Conservation (phyloP, 1,284 basidiomycete species). For the Trichosporon ovoides region DNA sequence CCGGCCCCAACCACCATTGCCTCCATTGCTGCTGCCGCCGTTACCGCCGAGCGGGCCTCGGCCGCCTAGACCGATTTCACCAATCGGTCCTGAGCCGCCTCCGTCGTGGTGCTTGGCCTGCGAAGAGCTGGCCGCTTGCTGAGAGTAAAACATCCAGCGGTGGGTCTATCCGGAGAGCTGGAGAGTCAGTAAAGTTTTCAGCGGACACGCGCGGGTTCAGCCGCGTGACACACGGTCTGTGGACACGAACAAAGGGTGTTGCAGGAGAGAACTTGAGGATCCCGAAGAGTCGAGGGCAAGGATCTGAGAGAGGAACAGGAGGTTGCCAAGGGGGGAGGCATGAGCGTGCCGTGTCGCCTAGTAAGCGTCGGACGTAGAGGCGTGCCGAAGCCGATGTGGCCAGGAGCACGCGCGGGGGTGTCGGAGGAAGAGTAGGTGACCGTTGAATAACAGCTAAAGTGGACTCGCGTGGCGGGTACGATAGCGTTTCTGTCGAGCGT, state of each 20-base stretch:
- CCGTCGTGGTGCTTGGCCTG: constrained; percentile 39
- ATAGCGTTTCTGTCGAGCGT: not conserved
- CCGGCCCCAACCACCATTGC: constrained; percentile 20
- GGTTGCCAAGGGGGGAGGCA: constrained; percentile 21
- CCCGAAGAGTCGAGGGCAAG: constrained; percentile 10
- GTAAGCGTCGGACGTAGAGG: constrained; percentile 3
- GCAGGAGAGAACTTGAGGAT: constrained; percentile 9
- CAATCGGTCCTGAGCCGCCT: constrained; percentile 18
- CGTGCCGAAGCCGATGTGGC: constrained; percentile 5
- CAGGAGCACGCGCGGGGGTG: not conserved
- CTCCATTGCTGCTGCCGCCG: constrained; percentile 19
- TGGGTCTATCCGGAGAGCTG: constrained; percentile 13
- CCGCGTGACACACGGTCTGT: not conserved
- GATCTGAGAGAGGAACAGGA: constrained; percentile 6
- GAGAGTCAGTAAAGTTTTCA: constrained; percentile 4
- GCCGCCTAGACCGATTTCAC: constrained; percentile 21
- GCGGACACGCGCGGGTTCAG: not conserved
- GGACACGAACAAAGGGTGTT: constrained; percentile 5
- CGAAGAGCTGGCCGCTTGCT: constrained; percentile 28
- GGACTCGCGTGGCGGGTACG: not conserved
- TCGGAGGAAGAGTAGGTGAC: not conserved
- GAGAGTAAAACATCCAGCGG: constrained; percentile 36
- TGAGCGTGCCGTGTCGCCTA: constrained; percentile 17
- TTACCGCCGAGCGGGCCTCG: constrained; percentile 13
- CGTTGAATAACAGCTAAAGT: not conserved